Base-by-base conservation (phyloP, 1,284 basidiomycete species). In the Macrocystidia cucumis region DNA sequence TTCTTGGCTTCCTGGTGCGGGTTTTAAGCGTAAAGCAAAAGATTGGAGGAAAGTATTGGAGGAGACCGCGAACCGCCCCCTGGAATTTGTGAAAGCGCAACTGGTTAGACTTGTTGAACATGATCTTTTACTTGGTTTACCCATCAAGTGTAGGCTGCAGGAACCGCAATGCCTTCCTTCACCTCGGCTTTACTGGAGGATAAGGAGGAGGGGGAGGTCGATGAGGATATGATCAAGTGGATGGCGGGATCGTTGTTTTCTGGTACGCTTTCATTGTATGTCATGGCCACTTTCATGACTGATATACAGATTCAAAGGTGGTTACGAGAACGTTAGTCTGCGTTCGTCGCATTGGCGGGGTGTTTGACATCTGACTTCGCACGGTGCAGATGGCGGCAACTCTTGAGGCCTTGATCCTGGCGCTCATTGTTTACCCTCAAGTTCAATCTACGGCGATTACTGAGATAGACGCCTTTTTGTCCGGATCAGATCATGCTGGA, bases 201-300 rank as follows among this genome's bases (percentile, higher is more conserved):
- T 23, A 68, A 63, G 45, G 53, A 56, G 8, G 45, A 72, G 16
- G 66, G 53, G 27, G 52, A 52, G 2, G 65, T 74, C 38, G 72
- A 74, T 42, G 69, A 72, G 35, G 63, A 67, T 34, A 60, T 70
- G 39, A 56, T 79, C 36, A 77, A 73, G 46, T 78, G 76, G 76
- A 66, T 72, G 35, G 59, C 73, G 14, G 72, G 73, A 22, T 77
- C 74, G 14, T 47, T 79, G 27, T 78, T 76, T 48, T 68, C 69
- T 32, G 76, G 74, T 72, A 43, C 32, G 56, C 12, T 35, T 14
- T 2, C 25, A 17, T 27, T 26, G 25, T 27, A 27, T 27, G 5
- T 3, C 7, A 25, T 27, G 3, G n/a, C 25, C 25, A 7, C n/a
- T 27, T 3, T 7, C 25, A n/a, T n/a, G n/a, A n/a, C n/a, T n/a